phyloP scores from a whole-genome alignment of 495 filamentous ascomycete species.

The Penicillium riverlandense region DNA sequence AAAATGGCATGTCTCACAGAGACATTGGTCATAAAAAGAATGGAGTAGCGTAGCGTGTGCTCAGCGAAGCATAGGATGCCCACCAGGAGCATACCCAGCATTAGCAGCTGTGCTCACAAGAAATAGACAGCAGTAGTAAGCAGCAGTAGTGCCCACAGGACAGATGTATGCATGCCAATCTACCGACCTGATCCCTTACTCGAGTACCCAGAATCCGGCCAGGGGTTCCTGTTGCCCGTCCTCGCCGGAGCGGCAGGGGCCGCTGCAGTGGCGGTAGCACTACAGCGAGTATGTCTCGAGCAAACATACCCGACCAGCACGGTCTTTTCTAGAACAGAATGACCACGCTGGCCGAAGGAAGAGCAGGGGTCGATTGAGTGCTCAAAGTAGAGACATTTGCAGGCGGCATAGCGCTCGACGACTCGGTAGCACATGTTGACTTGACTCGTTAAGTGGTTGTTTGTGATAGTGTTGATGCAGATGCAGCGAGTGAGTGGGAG shows the following conservation, averaged over 20 bases:
- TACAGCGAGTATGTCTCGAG: slow-evolving; percentile 38
- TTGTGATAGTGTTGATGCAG: background rate
- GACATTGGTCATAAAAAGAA: no score
- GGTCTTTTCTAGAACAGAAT: slow-evolving; percentile 62
- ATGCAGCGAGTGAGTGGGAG: slow-evolving; percentile 1
- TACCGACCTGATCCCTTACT: slow-evolving; percentile 29
- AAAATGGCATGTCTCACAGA: no score
- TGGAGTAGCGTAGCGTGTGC: no score
- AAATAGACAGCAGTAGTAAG: no score
- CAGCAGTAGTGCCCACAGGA: no score
- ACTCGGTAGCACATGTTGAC: slow-evolving; percentile 57
- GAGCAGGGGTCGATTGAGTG: slow-evolving; percentile 71
- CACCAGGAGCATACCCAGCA: no score
- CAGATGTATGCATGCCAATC: no score
- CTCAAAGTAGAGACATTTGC: slow-evolving; percentile 73
- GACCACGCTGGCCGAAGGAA: slow-evolving; percentile 63
- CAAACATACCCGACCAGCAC: slow-evolving; percentile 79
- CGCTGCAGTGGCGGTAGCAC: no score
- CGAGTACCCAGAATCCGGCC: slow-evolving; percentile 48
- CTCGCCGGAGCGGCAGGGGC: background rate
- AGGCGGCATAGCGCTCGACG: slow-evolving; percentile 70
- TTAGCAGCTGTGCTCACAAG: no score
- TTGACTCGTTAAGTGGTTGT: slow-evolving; percentile 19
- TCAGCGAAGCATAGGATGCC: no score
- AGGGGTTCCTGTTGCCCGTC: slow-evolving; percentile 10